phyloP scores from a whole-genome alignment of 169 alveolate genomes.

The Cardiosporidium cionae region DNA sequence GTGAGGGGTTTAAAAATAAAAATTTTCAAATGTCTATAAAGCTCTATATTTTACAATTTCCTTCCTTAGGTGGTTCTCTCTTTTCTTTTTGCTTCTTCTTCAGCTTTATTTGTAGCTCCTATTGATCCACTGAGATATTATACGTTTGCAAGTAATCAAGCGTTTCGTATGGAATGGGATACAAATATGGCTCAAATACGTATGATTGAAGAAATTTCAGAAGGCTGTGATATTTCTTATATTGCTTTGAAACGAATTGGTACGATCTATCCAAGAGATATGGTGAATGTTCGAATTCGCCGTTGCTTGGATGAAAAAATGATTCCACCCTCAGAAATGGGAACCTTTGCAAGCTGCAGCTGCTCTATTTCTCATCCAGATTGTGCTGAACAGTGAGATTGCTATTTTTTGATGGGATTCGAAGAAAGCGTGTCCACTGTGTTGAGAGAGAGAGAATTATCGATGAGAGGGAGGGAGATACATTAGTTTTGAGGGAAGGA shows the following conservation, averaged over 20 bases:
- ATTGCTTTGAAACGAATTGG: conserved; percentile 45
- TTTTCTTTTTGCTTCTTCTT: background rate
- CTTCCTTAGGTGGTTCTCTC: background rate
- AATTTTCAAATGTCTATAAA: no score
- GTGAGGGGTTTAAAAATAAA: no score
- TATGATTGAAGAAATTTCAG: conserved; percentile 27
- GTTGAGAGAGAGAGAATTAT: no score
- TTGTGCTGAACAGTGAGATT: conserved; percentile 41
- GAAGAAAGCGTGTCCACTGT: no score
- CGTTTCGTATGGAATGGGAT: conserved; percentile 40
- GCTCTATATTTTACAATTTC: no score
- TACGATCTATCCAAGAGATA: conserved; percentile 48
- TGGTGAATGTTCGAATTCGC: conserved; percentile 34
- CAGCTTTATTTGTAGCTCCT: conserved; percentile 23
- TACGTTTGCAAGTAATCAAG: conserved; percentile 24
- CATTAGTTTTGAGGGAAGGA: no score
- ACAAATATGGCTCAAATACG: conserved; percentile 27
- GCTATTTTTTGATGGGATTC: no score
- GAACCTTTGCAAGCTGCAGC: conserved; percentile 41
- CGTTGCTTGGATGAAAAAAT: conserved; percentile 12
- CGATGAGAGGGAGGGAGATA: no score
- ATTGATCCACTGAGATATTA: conserved; percentile 15
- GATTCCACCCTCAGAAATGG: conserved; percentile 4
- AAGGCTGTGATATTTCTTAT: conserved; percentile 36
- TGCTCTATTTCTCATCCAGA: conserved; percentile 51